Evolutionary conservation across 2,329 filamentous ascomycete species (phyloP), one percentile per base, ranked within the genome.

Genomic region (Venturia oleaginea): DNA sequence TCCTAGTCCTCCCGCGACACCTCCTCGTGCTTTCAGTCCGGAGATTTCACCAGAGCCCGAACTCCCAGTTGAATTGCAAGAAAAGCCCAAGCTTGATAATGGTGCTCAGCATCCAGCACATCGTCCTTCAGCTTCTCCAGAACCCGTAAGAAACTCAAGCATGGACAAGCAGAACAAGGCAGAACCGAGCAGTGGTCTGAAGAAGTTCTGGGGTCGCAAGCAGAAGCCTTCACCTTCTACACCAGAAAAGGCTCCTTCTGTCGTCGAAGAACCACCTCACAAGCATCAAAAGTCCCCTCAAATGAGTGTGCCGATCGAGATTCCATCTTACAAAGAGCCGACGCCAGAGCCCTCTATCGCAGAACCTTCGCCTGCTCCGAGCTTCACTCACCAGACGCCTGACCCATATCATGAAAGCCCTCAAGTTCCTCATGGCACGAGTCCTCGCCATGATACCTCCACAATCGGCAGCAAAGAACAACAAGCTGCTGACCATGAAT

Each of bases 401-500:
- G 65, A 69, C 11, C 71, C 72, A 37, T 67, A 72, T 17, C 65
- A 69, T 34, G 62, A 68, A 1, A 46, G 46, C n/a, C 64, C 65
- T 2, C 76, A 79, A 11, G 76, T 80, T n/a, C 77, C 81, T 5
- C 76, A 79, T 13, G 77, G 80, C 19, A 77, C 81, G 30, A 76
- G 77, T 42, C 54, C 37, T 30, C 63, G 37, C 3, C 13, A 51
- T 10, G 61, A 62, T 27, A 72, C 85, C 4, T 88, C 88, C 6
- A 83, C 82, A 4, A 80, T 87, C 42, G 83, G 85, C 70, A 86
- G 81, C 0, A 76, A 78, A 10, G 84, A 89, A 67, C 82, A 81
- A 8, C 76, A 77, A 51, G 82, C 87, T 68, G 83, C 85, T n/a
- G 78, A 80, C 38, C 76, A 82, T 13, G 86, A 87, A 64, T 86